Percentiles rank a stretch among this genome's conserved stretches.
phyloP scores from a whole-genome alignment of 176 grass and related monocot genomes.

The Areca catechu region DNA sequence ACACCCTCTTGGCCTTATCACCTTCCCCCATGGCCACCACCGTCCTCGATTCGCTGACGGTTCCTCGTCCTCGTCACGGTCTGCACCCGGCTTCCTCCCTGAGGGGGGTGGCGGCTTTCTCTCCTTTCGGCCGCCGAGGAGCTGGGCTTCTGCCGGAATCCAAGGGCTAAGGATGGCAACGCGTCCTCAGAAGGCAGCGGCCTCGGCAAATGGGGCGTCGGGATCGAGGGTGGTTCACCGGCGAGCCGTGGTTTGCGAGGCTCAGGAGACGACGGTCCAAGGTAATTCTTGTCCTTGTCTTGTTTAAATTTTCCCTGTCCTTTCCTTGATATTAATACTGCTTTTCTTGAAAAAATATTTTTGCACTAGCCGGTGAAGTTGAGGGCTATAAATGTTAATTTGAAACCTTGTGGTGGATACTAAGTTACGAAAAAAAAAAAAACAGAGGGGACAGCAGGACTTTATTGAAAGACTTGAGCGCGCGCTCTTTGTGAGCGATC shows the following conservation, averaged over 20 bases:
- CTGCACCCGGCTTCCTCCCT: not conserved
- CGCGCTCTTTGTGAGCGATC: no score
- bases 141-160: not conserved
- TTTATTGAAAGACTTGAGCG: no score
- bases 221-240: not conserved
- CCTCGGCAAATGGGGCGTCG: not conserved
- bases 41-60: conserved; percentile 4
- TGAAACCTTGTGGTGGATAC: no score
- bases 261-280: conserved; percentile 9
- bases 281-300: not conserved
- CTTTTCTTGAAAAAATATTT: not conserved
- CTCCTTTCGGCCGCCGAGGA: not conserved
- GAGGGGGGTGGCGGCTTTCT: not conserved
- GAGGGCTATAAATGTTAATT: no score
- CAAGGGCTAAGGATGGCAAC: conserved; percentile 2
- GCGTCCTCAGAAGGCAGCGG: not conserved
- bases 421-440: no score
- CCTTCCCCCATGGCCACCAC: conserved; percentile 1
- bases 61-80: not conserved
- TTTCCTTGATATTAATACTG: not conserved
- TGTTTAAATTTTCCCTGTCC: not conserved
- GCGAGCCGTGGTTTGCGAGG: conserved; percentile 5
- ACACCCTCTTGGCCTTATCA: no score
- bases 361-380: no score
- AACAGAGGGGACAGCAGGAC: no score